These are phyloP conservation scores for Hapsidospora chrysogenum DNA, from an alignment of 495 filamentous ascomycete genomes.

Conservation along the genomic window DNA sequence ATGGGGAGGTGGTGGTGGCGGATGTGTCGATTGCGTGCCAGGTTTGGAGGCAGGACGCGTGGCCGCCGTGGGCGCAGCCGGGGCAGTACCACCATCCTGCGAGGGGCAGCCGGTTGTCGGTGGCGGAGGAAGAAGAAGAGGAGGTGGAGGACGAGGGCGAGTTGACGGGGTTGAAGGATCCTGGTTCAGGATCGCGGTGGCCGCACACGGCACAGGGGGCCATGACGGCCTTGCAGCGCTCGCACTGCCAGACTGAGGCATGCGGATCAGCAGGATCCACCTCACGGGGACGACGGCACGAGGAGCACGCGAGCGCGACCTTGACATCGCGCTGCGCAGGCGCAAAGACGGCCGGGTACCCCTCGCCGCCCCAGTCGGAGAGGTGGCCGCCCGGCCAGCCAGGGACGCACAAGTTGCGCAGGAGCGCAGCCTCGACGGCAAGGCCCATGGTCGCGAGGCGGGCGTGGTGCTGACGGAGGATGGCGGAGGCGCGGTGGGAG, in stretches of 20 bases:
- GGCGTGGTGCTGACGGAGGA: constrained; percentile 48
- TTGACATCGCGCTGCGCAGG: constrained; percentile 31
- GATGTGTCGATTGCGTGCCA: constrained; percentile 34
- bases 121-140: background rate
- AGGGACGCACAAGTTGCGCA: constrained; percentile 46
- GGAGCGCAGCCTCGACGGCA: constrained; percentile 48
- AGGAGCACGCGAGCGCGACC: constrained; percentile 29
- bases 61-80: constrained; percentile 60
- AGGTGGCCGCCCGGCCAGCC: constrained; percentile 29
- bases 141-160: constrained; percentile 2
- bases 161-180: constrained; percentile 12
- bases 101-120: constrained; percentile 10
- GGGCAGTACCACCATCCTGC: constrained; percentile 54
- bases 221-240: constrained; percentile 23
- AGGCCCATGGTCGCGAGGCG: constrained; percentile 46
- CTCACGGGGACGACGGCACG: constrained; percentile 34
- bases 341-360: constrained; percentile 43
- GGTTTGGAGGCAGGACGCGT: constrained; percentile 45
- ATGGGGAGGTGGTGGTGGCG: constrained; percentile 1
- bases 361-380: constrained; percentile 21
- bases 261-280: constrained; percentile 20
- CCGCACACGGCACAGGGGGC: constrained; percentile 29
- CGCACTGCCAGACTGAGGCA: constrained; percentile 28
- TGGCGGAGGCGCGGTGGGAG: constrained; percentile 26
- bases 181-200: constrained; percentile 15